Evolutionary conservation across 2,329 filamentous ascomycete species (phyloP), one percentile per base, ranked within the genome.

Genomic region (Nigrospora sphaerica): DNA sequence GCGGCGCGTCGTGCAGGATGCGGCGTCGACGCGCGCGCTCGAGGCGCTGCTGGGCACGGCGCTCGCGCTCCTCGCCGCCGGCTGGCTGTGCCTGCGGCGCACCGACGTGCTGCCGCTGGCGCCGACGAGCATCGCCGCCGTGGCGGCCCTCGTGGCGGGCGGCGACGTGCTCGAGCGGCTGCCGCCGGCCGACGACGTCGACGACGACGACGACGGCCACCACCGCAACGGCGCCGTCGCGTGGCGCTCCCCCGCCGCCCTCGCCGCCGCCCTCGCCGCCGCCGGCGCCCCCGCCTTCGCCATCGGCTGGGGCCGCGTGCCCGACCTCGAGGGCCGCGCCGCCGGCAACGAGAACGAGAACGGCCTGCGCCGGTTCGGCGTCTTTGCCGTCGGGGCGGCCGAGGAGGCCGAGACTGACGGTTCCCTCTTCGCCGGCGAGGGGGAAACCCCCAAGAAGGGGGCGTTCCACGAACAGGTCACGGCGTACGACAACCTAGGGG

Each of bases 121-220:
- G 12, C 35, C 45, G 23, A 47, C 45, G 7, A 47, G 33, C 19
- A 39, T 44, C 17, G 45, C 35, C 13, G 33, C 19, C 18, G 31
- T 47, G 23, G 45, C 39, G 18, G 45, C 45, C 7, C 35, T 47
- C 17, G 18, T 47, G n/a, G 39, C 40, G 6, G 40, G 36, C 35
- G 45, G 45, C 13, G 44, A 43, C 18, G 5, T 47, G 17, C 16
- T 47, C 16, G 38, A 37, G 70, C 66, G 28, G 32, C 32, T 42
- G 16, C 17, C 17, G 17, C 12, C 23, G 19, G 4, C 19, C 19
- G 19, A 7, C 19, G 19, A 7, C 19, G 7, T 4, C 19, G 19
- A 7, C 19, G 19, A 23, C 19, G 19, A 23, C 19, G 19, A 23
- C 19, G 19, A 23, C 19, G 7, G 7, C 19, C 4, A 23, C 19